phyloP scores from a whole-genome alignment of 2,329 filamentous ascomycete genomes.

The Balansia obtecta region DNA sequence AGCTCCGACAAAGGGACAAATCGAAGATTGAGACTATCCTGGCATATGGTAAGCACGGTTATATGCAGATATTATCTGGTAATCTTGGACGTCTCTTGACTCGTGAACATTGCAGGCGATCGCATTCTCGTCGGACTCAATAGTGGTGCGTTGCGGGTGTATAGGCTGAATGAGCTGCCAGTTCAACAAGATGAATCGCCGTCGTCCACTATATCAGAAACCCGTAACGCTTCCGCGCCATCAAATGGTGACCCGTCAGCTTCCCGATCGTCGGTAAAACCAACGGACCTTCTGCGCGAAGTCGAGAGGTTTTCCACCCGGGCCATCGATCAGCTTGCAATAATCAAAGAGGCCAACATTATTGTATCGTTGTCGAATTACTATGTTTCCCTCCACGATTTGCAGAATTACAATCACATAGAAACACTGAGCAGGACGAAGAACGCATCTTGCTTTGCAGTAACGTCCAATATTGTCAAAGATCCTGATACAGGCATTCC shows the following conservation, averaged over 20 bases:
- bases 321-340: constrained; percentile 83
- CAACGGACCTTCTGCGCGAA: constrained; percentile 79
- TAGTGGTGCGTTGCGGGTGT: constrained; percentile 78
- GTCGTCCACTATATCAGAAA: constrained; percentile 12
- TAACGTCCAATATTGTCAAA: constrained; percentile 91
- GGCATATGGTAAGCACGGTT: constrained; percentile 55
- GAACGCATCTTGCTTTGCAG: constrained; percentile 80
- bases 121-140: constrained; percentile 85
- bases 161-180: constrained; percentile 66
- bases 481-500: constrained; percentile 78
- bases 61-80: not conserved
- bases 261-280: constrained; percentile 28
- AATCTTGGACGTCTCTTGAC: not conserved
- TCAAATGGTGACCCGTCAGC: constrained; percentile 15
- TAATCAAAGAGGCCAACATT: constrained; percentile 89
- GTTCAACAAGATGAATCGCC: constrained; percentile 21
- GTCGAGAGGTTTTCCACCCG: constrained; percentile 87
- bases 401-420: constrained; percentile 70
- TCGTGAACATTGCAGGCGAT: constrained; percentile 46
- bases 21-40: constrained; percentile 94
- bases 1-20: constrained; percentile 92
- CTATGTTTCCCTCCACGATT: constrained; percentile 79
- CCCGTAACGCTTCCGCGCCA: constrained; percentile 17
- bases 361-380: constrained; percentile 86
- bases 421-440: constrained; percentile 72